These are phyloP conservation scores for Lycium ferocissimum DNA, from an alignment of 257 asterid species.

Conservation along the genomic window DNA sequence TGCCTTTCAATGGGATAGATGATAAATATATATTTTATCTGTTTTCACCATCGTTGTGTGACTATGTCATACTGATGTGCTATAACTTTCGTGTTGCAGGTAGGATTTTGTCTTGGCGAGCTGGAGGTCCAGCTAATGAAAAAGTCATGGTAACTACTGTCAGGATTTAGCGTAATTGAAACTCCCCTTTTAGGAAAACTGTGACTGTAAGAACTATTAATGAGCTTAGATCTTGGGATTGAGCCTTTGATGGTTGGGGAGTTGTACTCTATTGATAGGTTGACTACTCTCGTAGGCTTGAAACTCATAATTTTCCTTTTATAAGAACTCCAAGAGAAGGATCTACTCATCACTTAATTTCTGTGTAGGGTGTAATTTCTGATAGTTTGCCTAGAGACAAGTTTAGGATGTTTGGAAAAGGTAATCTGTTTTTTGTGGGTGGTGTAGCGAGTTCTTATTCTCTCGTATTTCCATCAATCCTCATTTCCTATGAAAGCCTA, in stretches of 20 bases:
- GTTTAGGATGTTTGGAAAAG: not conserved
- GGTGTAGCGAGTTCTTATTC: not conserved
- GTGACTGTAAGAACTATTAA: not conserved
- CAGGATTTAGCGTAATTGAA: not conserved
- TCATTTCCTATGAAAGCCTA: not conserved
- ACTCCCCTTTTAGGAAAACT: not conserved
- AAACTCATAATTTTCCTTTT: not conserved
- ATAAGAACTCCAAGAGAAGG: not conserved
- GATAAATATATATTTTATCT: not conserved
- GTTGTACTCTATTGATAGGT: not conserved
- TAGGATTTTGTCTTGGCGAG: constrained; percentile 77
- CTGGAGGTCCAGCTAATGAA: constrained; percentile 64
- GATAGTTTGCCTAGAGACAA: constrained; percentile 5
- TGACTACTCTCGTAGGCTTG: not conserved
- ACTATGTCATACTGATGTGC: not conserved
- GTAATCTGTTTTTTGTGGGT: not conserved
- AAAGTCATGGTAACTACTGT: constrained; percentile 64
- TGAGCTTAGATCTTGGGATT: not conserved
- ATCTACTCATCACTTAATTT: not conserved
- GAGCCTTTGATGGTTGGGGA: not conserved
- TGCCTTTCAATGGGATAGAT: not conserved
- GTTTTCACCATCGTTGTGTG: not conserved
- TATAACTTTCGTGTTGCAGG: constrained; percentile 54
- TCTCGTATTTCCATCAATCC: not conserved
- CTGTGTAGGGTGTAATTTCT: not conserved